phyloP scores from a whole-genome alignment of 331 rosid genomes.

The Quercus tomentella region DNA sequence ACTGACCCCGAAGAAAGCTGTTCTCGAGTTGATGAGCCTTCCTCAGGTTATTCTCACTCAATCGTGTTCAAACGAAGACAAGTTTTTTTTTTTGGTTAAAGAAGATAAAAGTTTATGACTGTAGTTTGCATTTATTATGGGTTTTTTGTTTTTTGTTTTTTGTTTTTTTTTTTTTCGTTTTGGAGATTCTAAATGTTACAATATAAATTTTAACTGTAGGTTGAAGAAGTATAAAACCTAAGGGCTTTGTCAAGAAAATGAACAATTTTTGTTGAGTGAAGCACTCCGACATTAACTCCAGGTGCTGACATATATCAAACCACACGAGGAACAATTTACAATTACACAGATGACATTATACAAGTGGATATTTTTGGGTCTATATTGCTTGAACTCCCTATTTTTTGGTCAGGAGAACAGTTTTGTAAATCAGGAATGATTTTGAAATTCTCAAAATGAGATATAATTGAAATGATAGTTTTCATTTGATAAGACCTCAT shows the following conservation, averaged over 20 bases:
- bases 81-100: not conserved
- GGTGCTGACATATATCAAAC: not conserved
- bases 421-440: conserved; percentile 8
- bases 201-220: conserved; percentile 34
- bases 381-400: not conserved
- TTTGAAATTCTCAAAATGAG: not conserved
- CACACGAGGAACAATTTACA: not conserved
- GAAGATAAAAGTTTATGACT: not conserved
- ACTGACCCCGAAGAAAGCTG: conserved; percentile 83
- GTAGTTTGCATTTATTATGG: not conserved
- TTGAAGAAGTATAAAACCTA: conserved; percentile 82
- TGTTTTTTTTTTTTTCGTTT: not conserved
- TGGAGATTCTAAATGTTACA: not conserved
- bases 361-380: not conserved
- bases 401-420: conserved; percentile 1
- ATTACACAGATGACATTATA: not conserved
- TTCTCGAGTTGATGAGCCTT: conserved; percentile 79
- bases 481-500: not conserved
- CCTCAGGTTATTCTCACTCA: conserved; percentile 59
- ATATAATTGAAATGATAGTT: not conserved
- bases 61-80: not conserved
- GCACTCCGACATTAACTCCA: not conserved
- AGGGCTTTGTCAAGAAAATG: not conserved
- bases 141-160: not conserved
- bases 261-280: not conserved